Base-by-base conservation (phyloP, 768 basidiomycete species). In the Hericium erinaceus region DNA sequence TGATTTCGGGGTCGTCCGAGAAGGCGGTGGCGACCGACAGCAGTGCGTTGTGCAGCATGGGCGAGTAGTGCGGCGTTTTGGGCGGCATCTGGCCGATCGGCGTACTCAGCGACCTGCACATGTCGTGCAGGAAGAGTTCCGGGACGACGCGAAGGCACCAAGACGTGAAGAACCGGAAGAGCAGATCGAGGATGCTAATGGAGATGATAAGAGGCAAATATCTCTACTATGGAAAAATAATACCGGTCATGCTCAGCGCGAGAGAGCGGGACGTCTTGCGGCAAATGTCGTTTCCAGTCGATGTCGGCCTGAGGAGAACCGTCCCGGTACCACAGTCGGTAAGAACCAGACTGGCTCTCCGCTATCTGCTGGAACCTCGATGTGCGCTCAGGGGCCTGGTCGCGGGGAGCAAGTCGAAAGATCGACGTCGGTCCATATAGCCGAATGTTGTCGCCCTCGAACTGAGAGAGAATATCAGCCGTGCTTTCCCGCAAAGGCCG, bases 21-120 rank as follows among this genome's bases (percentile, higher is more conserved):
- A 68, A 74, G 12, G 71, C 71, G 3, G 72, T 64, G 8, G 72
- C 75, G 52, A 79, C 71, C 13, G 71, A 74, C 48, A 88, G 68
- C 2, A 85, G 73, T 1, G 84, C 76, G 61, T 88, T 88, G 69
- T 88, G 86, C 8, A 87, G 74, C 79, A 87, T 82, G 0, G 85
- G 83, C 2, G 83, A 85, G 67, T 87, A 88, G 61, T 87, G 83
- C 2, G 79, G 68, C 0, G 77, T 76, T 58, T 77, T 77, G 0
- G 76, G 76, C 10, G 65, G 65, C 0, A 63, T 58, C 2, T 65
- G 57, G 1, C 58, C 57, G 1, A 52, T 61, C 8, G 73, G 69
- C 4, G 63, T 52, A 39, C 63, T 66, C 39, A 76, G 65, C 26
- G 67, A 69, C 48, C 69, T 70, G 50, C 72, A 67, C 75, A 77